A percentile compares a stretch with the other conserved stretches of the same genome.
These are phyloP conservation scores for Sicyos baderoa DNA, from an alignment of 306 rosid species.

Conservation along the genomic window DNA sequence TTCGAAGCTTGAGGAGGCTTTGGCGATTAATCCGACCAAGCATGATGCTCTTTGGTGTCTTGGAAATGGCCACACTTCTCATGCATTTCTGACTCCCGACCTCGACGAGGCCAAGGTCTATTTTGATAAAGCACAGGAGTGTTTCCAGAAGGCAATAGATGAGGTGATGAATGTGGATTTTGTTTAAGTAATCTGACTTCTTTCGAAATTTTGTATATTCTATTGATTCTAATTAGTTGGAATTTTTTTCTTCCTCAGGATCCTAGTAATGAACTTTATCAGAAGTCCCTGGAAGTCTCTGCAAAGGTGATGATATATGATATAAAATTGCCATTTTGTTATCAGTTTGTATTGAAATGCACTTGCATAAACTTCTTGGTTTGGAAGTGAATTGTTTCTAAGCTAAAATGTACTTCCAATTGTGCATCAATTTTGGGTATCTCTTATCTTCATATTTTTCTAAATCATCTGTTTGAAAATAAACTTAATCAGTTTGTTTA, in stretches of 20 bases:
- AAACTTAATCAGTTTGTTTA: neutral
- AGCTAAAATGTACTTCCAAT: neutral
- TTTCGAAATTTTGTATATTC: neutral
- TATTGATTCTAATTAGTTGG: conserved; percentile 19
- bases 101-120: conserved; percentile 41
- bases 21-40: conserved; percentile 43
- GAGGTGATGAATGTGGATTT: conserved; percentile 32
- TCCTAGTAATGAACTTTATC: conserved; percentile 62
- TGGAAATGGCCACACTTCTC: conserved; percentile 61
- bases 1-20: conserved; percentile 69
- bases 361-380: neutral
- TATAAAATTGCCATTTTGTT: neutral
- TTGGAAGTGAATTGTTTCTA: neutral
- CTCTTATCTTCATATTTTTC: neutral
- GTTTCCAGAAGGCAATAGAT: conserved; percentile 51
- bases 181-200: neutral
- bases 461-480: neutral
- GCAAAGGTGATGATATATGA: conserved; percentile 39
- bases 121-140: conserved; percentile 52
- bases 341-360: neutral
- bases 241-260: conserved; percentile 39
- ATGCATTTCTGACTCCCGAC: conserved; percentile 56
- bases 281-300: conserved; percentile 57
- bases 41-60: conserved; percentile 69
- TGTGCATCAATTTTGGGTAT: neutral